Percentiles rank a stretch among this genome's conserved stretches.
Conservation (phyloP, 139 green algal genomes). For the Picochlorum costavermella region DNA sequence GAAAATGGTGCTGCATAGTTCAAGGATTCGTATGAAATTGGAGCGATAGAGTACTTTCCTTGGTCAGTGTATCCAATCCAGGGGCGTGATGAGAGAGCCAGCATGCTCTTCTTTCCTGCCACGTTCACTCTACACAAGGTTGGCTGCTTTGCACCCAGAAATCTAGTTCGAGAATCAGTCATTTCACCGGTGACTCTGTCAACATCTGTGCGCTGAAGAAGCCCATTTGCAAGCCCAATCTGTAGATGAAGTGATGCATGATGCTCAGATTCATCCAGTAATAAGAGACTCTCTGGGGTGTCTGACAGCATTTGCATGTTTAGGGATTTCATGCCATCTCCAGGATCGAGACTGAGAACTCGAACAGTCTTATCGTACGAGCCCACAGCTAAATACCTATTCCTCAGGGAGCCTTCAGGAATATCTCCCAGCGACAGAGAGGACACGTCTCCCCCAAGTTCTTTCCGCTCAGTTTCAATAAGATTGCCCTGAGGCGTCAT, state of each 20-base stretch:
- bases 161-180: conserved; percentile 82
- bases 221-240: conserved; percentile 76
- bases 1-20: conserved; percentile 79
- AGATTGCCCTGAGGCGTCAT: conserved; percentile 78
- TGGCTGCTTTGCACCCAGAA: conserved; percentile 79
- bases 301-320: conserved; percentile 40
- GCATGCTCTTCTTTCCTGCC: conserved; percentile 66
- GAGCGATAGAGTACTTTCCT: conserved; percentile 80
- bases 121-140: conserved; percentile 67
- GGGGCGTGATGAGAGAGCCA: conserved; percentile 83
- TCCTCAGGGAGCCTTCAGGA: conserved; percentile 62
- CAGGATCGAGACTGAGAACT: conserved; percentile 80
- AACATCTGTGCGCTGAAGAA: conserved; percentile 91
- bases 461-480: conserved; percentile 84
- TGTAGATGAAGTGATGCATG: conserved; percentile 72
- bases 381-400: conserved; percentile 74
- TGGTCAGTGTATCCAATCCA: conserved; percentile 91
- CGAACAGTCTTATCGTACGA: conserved; percentile 76
- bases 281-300: conserved; percentile 59
- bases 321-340: conserved; percentile 58
- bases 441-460: conserved; percentile 83
- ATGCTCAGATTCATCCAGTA: conserved; percentile 52
- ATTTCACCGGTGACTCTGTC: conserved; percentile 68
- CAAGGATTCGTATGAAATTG: conserved; percentile 83
- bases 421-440: conserved; percentile 77